phyloP scores from a whole-genome alignment of 2,329 filamentous ascomycete species.

The Venturia nashicola region DNA sequence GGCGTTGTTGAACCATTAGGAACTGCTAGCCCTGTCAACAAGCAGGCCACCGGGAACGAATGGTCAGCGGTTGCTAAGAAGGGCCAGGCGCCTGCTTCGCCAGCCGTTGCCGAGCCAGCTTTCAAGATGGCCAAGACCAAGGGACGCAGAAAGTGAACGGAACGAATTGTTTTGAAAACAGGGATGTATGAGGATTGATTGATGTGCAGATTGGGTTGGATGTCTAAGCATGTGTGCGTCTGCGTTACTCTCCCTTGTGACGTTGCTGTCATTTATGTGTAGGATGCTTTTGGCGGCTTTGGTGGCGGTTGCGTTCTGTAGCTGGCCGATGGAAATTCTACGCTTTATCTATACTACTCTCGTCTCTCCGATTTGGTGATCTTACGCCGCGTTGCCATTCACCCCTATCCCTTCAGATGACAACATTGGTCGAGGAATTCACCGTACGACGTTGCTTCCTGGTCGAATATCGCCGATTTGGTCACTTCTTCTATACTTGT shows the following conservation, averaged over 20 bases:
- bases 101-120: not conserved
- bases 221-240: not conserved
- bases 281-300: not conserved
- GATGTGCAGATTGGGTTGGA: not conserved
- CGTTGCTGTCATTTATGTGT: not conserved
- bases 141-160: slow-evolving; percentile 7
- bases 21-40: slow-evolving; percentile 39
- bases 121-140: slow-evolving; percentile 10
- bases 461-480: no score
- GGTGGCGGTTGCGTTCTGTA: not conserved
- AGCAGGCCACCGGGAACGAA: slow-evolving; percentile 29
- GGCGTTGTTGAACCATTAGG: slow-evolving; percentile 67
- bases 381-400: no score
- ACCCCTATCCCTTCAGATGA: not conserved
- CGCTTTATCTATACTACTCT: not conserved
- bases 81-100: slow-evolving; percentile 14
- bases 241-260: not conserved
- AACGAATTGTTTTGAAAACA: not conserved
- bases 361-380: not conserved
- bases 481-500: no score
- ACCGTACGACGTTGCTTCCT: no score
- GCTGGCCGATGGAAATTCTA: not conserved
- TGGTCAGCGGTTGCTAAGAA: slow-evolving; percentile 99
- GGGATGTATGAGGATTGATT: not conserved
- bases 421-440: not conserved